Conservation (phyloP, 202 grass and related monocot species). For the Zizania palustris region DNA sequence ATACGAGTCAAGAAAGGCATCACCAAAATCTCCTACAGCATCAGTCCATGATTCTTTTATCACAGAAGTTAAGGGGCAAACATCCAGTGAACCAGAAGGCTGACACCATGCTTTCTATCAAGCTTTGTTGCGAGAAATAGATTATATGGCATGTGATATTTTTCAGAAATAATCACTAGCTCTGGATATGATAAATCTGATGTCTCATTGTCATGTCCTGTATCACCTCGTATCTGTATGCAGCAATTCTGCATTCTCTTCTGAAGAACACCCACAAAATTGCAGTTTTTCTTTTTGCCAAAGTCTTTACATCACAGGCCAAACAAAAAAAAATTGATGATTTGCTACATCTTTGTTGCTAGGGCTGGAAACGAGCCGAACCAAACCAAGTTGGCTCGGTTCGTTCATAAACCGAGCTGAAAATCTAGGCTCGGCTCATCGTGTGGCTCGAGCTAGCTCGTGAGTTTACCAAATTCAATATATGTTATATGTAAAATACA, state of each 20-base stretch:
- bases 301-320: no score
- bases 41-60: slow-evolving; percentile 43
- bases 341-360: no score
- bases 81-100: background rate
- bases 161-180: background rate
- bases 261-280: background rate
- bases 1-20: slow-evolving; percentile 87
- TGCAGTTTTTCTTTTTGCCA: no score
- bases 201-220: background rate
- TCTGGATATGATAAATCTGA: background rate
- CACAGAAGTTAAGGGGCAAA: background rate
- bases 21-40: slow-evolving; percentile 75
- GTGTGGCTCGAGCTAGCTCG: no score
- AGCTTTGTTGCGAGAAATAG: background rate
- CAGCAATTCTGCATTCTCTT: background rate
- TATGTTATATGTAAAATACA: no score
- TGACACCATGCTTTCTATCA: background rate
- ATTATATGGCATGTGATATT: background rate
- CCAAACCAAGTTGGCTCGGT: no score
- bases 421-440: no score
- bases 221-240: background rate
- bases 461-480: no score
- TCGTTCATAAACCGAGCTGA: no score
- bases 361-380: no score
- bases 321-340: no score